Base-by-base conservation (phyloP, 2,329 filamentous ascomycete genomes). In the Paraphaeosphaeria sporulosa region DNA sequence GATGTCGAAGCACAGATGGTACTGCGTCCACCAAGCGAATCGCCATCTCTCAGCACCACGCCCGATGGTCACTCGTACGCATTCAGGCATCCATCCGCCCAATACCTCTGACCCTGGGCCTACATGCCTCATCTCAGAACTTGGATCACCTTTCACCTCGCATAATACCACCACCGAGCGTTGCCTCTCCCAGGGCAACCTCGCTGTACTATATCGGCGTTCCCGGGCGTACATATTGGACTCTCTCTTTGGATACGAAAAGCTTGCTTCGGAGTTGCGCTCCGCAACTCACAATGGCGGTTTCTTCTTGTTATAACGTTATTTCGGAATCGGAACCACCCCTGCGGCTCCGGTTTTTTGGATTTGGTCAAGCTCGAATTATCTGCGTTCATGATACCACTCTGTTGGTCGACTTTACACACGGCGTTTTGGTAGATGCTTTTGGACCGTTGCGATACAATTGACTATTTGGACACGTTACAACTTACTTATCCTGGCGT, bases 1-100 rank as follows among this genome's bases (percentile, higher is more conserved):
- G 72, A 73, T 51, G 64, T 70, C 30, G 73, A 77, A 61, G 74
- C 74, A 15, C 67, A 77, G 32, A 65, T 76, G 32, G 69, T 75
- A 34, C 70, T 77, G 38, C 61, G 75, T 8, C 73, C 73, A 9
- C 68, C 65, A 12, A 74, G 71, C 38, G 68, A 69, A 48, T 66
- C 70, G 5, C 67, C 61, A 3, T 70, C 71, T n/a, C 62, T 68
- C 13, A 67, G 66, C 8, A 64, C 65, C 6, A 71, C 70, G 25
- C 69, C 71, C 27, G 23, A 55, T 2, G 42, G 19, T 15, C 19
- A 36, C 23, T 5, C 27, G 6, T 46, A 55, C 23, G 25, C 52
- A 34, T 30, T 21, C 8, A 36, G 19, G 17, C 42, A 23, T 36
- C 52, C 30, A 4, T 15, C 44, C 17, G 12, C 6, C 17, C 38